These are phyloP conservation scores for Escovopsis weberi DNA, from an alignment of 2,329 filamentous ascomycete species.

Conservation along the genomic window DNA sequence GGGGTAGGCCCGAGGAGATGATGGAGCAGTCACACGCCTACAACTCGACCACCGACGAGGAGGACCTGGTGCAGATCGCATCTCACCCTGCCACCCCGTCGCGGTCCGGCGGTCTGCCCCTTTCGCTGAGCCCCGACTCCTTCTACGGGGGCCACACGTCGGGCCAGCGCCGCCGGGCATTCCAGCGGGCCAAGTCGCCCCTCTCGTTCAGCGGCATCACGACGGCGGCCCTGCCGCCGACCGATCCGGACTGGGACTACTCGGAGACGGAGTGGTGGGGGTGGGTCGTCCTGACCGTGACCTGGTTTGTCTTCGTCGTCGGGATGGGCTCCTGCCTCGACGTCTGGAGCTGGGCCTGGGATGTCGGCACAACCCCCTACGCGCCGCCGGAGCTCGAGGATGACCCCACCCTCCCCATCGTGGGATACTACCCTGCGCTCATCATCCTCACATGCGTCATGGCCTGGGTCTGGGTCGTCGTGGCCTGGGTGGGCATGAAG, in stretches of 20 bases:
- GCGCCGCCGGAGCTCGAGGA: constrained; percentile 91
- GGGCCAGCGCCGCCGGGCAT: constrained; percentile 31
- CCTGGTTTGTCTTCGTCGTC: constrained; percentile 91
- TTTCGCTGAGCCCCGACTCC: constrained; percentile 46
- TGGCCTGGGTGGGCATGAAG: constrained; percentile 98
- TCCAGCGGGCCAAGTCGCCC: constrained; percentile 43
- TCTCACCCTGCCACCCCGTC: constrained; percentile 30
- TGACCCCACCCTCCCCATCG: constrained; percentile 85
- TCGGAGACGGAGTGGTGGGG: constrained; percentile 96
- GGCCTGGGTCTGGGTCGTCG: constrained; percentile 97
- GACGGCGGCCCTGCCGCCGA: constrained; percentile 29
- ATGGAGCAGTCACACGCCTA: constrained; percentile 28
- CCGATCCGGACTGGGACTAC: constrained; percentile 65
- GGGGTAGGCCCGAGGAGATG: constrained; percentile 18
- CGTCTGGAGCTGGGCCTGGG: constrained; percentile 98
- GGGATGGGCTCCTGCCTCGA: constrained; percentile 94
- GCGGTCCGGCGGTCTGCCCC: constrained; percentile 23
- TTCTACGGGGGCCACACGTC: constrained; percentile 37
- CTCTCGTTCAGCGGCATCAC: constrained; percentile 40
- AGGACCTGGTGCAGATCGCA: constrained; percentile 54
- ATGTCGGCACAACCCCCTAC: constrained; percentile 90
- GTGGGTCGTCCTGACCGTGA: constrained; percentile 79
- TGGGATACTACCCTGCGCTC: constrained; percentile 90
- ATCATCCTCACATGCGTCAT: constrained; percentile 89
- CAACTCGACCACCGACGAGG: constrained; percentile 59